A percentile compares a stretch with the other conserved stretches of the same genome.
phyloP scores from a whole-genome alignment of 805 yeast species.

The Kuraishia cidri region DNA sequence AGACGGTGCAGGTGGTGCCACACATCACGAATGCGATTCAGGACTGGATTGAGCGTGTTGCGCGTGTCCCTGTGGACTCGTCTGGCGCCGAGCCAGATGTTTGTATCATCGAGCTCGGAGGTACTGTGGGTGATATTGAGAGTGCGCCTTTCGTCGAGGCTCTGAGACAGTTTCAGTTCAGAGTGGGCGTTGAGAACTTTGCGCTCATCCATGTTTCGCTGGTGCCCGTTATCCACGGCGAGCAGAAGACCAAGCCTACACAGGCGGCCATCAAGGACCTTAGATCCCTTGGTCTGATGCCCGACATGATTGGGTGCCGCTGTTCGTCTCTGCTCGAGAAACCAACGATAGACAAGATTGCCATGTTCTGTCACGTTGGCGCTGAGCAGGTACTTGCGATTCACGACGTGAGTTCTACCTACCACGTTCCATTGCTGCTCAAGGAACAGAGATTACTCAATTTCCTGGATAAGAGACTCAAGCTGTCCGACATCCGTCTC shows the following conservation, averaged over 20 bases:
- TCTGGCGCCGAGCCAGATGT: conserved; percentile 88
- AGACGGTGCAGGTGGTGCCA: conserved; percentile 99
- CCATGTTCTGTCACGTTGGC: conserved; percentile 99
- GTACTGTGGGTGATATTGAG: conserved; percentile 99
- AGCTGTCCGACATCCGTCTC: conserved; percentile 38
- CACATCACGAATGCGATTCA: conserved; percentile 96
- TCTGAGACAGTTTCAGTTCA: conserved; percentile 95
- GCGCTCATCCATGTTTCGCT: conserved; percentile 94
- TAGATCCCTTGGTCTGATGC: conserved; percentile 89
- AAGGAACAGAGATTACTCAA: conserved; percentile 79
- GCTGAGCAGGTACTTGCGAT: conserved; percentile 97
- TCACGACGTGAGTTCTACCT: conserved; percentile 93
- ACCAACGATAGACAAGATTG: conserved; percentile 89
- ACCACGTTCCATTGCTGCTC: conserved; percentile 91
- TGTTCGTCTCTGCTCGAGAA: conserved; percentile 76
- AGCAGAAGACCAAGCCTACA: conserved; percentile 98
- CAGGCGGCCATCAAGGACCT: conserved; percentile 98
- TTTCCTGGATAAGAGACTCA: conserved; percentile 61
- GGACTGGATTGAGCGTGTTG: conserved; percentile 95
- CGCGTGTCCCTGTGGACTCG: conserved; percentile 85
- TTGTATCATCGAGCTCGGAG: conserved; percentile 96
- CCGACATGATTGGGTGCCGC: conserved; percentile 97
- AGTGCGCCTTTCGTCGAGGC: conserved; percentile 99
- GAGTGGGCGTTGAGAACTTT: conserved; percentile 90
- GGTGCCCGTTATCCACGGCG: conserved; percentile 97